Percentiles rank a stretch among this genome's conserved stretches.
These are phyloP conservation scores for Calonectria honghensis DNA, from an alignment of 2,329 filamentous ascomycete species.

Conservation along the genomic window DNA sequence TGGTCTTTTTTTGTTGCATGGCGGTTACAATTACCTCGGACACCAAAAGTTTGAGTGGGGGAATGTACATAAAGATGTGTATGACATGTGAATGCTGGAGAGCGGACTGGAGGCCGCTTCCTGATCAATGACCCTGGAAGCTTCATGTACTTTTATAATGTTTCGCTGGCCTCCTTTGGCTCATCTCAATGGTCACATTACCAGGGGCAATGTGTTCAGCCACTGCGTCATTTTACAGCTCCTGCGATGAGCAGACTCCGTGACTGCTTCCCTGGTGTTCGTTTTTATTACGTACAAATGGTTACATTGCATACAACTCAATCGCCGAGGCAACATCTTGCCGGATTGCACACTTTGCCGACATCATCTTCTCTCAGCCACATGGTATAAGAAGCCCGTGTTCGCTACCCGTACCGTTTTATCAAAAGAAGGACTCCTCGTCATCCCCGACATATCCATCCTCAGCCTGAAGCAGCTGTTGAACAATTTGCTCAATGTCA, in stretches of 20 bases:
- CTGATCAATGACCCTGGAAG: conserved; percentile 30
- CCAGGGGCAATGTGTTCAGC: conserved; percentile 22
- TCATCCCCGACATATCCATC: conserved; percentile 12
- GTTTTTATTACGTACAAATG: not conserved
- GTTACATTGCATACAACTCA: not conserved
- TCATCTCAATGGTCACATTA: conserved; percentile 25
- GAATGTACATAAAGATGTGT: conserved; percentile 53
- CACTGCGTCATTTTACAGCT: conserved; percentile 1
- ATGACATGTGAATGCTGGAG: conserved; percentile 44
- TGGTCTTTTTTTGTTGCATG: conserved; percentile 56
- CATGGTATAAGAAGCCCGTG: not conserved
- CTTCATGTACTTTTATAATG: conserved; percentile 36
- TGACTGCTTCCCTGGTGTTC: not conserved
- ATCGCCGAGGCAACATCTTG: not conserved
- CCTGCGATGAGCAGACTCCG: not conserved
- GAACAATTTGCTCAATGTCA: conserved; percentile 35
- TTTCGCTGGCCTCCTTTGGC: conserved; percentile 18
- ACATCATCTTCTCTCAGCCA: not conserved
- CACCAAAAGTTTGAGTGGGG: conserved; percentile 48
- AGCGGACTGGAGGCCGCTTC: conserved; percentile 35
- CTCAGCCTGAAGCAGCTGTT: conserved; percentile 15
- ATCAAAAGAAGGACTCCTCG: conserved; percentile 37
- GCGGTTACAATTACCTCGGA: conserved; percentile 50
- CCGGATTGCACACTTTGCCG: not conserved
- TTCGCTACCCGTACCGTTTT: not conserved